Conservation (phyloP, 495 filamentous ascomycete species). For the Annulohypoxylon maeteangense region DNA sequence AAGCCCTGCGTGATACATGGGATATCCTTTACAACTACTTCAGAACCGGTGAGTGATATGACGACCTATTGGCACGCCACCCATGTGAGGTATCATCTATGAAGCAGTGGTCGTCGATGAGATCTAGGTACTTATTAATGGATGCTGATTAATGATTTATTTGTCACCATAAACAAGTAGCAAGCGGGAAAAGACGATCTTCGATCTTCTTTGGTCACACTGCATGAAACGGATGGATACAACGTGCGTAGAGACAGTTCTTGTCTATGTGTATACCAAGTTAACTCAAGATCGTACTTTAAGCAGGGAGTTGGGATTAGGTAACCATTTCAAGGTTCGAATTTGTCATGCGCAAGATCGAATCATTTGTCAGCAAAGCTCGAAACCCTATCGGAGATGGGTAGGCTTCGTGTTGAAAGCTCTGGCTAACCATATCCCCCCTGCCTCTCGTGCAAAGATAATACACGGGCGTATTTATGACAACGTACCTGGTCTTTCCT, state of each 20-base stretch:
- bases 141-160: neutral
- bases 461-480: neutral
- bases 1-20: neutral
- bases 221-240: neutral
- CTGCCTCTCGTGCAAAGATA: neutral
- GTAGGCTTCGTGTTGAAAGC: no score
- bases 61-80: neutral
- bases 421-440: no score
- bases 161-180: neutral
- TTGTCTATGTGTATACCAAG: neutral
- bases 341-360: neutral
- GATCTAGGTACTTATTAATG: neutral
- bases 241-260: neutral
- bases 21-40: neutral
- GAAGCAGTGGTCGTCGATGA: neutral
- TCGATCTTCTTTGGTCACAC: neutral
- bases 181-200: neutral
- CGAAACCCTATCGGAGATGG: neutral
- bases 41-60: neutral
- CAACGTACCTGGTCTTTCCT: neutral
- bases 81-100: neutral
- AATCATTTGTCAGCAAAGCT: neutral
- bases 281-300: neutral
- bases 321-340: no score
- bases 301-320: no score